Evolutionary conservation across 345 rosid species (phyloP).

Genomic region (Murraya koenigii): DNA sequence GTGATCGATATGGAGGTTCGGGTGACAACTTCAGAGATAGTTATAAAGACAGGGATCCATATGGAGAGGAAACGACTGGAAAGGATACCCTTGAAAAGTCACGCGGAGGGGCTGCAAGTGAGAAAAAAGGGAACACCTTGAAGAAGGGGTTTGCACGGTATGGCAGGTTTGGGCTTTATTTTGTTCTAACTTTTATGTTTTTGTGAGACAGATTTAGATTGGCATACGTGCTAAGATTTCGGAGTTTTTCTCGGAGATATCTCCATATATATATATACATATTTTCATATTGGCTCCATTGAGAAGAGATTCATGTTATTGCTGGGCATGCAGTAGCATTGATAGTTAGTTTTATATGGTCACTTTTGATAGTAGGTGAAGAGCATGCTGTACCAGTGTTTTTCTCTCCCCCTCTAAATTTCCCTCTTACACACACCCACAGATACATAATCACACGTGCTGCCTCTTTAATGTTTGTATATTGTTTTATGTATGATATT

Average conservation of each 20-base stretch:
- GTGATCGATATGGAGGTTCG: conserved; percentile 53
- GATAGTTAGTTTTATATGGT: background rate
- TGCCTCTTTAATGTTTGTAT: background rate
- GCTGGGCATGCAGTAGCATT: background rate
- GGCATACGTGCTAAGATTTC: background rate
- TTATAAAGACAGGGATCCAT: conserved; percentile 42
- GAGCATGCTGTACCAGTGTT: background rate
- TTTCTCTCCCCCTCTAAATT: background rate
- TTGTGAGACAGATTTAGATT: background rate
- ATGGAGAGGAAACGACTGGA: conserved; percentile 40
- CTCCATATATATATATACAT: background rate
- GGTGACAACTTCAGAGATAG: conserved; percentile 50
- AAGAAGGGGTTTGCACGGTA: conserved; percentile 44
- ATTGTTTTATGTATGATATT: background rate
- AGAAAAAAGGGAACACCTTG: conserved; percentile 34
- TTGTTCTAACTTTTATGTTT: background rate
- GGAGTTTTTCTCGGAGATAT: background rate
- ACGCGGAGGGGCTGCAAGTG: conserved; percentile 37
- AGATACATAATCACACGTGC: background rate
- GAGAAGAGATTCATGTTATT: background rate
- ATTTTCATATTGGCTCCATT: background rate
- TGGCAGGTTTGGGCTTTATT: conserved; percentile 49
- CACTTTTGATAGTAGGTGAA: background rate
- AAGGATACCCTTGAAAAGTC: conserved; percentile 57
- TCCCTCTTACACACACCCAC: background rate